Base-by-base conservation (phyloP, 2,329 filamentous ascomycete species). In the Arthrobotrys pseudoclavata region DNA sequence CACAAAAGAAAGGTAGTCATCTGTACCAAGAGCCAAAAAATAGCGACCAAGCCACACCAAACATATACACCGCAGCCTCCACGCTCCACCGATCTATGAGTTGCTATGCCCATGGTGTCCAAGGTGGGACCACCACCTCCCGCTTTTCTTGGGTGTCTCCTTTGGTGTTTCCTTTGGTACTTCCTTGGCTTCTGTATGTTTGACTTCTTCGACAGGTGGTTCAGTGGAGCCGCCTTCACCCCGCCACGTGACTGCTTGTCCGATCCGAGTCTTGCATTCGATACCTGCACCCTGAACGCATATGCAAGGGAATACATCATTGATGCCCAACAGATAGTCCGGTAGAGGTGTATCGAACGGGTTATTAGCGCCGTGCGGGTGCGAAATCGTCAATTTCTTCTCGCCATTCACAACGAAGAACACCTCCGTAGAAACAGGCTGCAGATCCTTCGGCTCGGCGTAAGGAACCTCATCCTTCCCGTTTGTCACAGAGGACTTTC, bases 351-450 rank as follows among this genome's bases (percentile, higher is more conserved):
- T 57, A 53, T 74, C 75, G 18, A 74, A 79, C 0, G 57, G 75
- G 34, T 79, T 69, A 9, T 57, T 69, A 6, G 18, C 22, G 29
- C 50, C 48, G n/a, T 69, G 45, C 3, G 62, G 37, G 9, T 71
- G 47, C 20, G 53, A 45, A 22, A 72, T 50, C 2, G 75, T 63
- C 26, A 71, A 9, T 37, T 63, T 77, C 45, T 79, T 79, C 29
- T 66, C 75, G 3, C 75, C 75, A 22, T 79, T 79, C 5, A 79
- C 62, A 0, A 74, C 69, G 24, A 79, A 79, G 26, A 79, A 79
- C 9, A 74, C 31, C 13, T 74, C 69, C 2, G 69, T 37, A 6
- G 69, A 40, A 6, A 79, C 69, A 3, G 34, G 7, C 34, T 69
- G 68, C 3, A 77, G 29, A 29, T 71, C 74, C 40, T 77, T 71